Conservation (phyloP, 2,329 filamentous ascomycete species). For the Plenodomus biglobosus region DNA sequence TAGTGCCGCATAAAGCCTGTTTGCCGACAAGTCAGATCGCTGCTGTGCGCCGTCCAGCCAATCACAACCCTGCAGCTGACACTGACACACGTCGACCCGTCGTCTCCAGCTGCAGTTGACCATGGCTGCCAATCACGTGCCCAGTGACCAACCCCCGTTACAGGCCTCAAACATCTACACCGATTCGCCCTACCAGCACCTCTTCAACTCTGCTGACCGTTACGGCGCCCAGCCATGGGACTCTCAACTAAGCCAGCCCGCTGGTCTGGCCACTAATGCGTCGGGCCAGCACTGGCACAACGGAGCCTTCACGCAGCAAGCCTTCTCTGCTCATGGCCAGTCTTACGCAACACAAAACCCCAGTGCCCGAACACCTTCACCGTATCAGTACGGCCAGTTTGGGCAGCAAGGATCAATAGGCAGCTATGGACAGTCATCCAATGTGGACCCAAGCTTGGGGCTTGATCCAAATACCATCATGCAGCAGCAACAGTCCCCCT, state of each 20-base stretch:
- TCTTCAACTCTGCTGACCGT: conserved; percentile 35
- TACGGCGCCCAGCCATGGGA: conserved; percentile 36
- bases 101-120: conserved; percentile 8
- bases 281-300: conserved; percentile 31
- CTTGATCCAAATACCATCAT: conserved; percentile 27
- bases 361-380: conserved; percentile 30
- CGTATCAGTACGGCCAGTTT: conserved; percentile 40
- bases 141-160: conserved; percentile 34
- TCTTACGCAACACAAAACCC: conserved; percentile 27
- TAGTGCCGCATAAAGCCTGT: conserved; percentile 38
- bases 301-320: conserved; percentile 28
- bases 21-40: conserved; percentile 21
- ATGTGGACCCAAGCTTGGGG: conserved; percentile 32
- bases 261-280: conserved; percentile 20
- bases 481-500: conserved; percentile 38
- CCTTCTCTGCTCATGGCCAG: conserved; percentile 27
- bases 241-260: conserved; percentile 29
- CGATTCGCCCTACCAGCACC: conserved; percentile 33
- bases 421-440: conserved; percentile 29
- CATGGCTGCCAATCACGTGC: conserved; percentile 45
- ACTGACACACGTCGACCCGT: conserved; percentile 21
- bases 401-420: conserved; percentile 21
- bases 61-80: conserved; percentile 22
- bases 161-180: conserved; percentile 39
- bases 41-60: conserved; percentile 30